phyloP scores from a whole-genome alignment of 306 rosid species.

The Canavalia ensiformis region DNA sequence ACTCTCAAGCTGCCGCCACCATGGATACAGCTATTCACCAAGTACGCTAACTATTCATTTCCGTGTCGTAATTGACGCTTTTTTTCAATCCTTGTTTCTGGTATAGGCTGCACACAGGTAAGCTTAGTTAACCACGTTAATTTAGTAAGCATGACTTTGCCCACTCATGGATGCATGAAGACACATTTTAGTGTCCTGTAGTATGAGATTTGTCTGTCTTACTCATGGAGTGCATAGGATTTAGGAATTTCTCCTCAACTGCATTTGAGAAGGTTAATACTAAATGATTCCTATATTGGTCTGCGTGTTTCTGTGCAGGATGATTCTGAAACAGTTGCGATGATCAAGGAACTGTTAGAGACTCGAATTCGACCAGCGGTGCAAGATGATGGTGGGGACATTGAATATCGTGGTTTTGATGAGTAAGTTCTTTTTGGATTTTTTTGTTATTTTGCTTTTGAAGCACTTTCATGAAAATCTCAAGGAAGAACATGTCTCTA shows the following conservation, averaged over 20 bases:
- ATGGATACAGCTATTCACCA: constrained; percentile 93
- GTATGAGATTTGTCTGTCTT: constrained; percentile 14
- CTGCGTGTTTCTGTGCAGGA: constrained; percentile 59
- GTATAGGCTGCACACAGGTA: neutral
- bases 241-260: neutral
- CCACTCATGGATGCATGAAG: no score
- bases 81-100: neutral
- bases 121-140: neutral
- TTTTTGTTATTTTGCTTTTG: constrained; percentile 36
- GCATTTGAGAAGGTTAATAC: constrained; percentile 9
- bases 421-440: constrained; percentile 58
- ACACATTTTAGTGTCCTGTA: neutral
- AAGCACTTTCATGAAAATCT: constrained; percentile 27
- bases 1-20: constrained; percentile 79
- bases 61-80: neutral
- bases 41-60: constrained; percentile 40
- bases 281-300: neutral
- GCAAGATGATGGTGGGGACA: constrained; percentile 99
- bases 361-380: constrained; percentile 97
- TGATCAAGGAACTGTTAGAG: constrained; percentile 97
- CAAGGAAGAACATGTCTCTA: neutral
- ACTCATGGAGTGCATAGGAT: neutral
- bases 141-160: neutral
- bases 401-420: constrained; percentile 81
- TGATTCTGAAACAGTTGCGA: constrained; percentile 96